A percentile compares a stretch with the other conserved stretches of the same genome.
Conservation (phyloP, 2,329 filamentous ascomycete species). For the Coniosporium uncinatum region DNA sequence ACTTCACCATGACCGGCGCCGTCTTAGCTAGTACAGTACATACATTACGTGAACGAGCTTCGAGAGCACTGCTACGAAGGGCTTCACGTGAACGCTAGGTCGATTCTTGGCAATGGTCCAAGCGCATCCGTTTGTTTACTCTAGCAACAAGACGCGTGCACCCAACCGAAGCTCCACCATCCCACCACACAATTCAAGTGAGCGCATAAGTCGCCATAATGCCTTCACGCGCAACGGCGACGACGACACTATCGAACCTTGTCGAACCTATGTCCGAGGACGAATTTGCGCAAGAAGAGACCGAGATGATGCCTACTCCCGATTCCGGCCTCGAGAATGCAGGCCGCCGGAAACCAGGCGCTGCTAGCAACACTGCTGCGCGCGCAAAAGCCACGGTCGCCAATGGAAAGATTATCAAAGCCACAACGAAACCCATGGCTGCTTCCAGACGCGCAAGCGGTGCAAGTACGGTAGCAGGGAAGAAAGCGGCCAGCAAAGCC, state of each 20-base stretch:
- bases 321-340: conserved; percentile 32
- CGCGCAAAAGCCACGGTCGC: conserved; percentile 12
- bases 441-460: conserved; percentile 28
- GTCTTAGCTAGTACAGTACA: too few relatives aligned
- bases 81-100: too few relatives aligned
- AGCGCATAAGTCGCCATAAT: not conserved
- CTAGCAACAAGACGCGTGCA: too few relatives aligned
- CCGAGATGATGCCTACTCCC: conserved; percentile 25
- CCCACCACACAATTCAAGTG: not conserved
- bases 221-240: not conserved
- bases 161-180: too few relatives aligned
- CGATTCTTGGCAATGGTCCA: too few relatives aligned
- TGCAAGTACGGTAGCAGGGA: conserved; percentile 18
- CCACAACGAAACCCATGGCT: conserved; percentile 25
- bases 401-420: conserved; percentile 14
- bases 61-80: too few relatives aligned
- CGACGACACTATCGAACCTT: conserved; percentile 28
- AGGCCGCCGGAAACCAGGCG: conserved; percentile 11
- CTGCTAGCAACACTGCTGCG: conserved; percentile 6
- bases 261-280: conserved; percentile 34
- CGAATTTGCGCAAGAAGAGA: conserved; percentile 26
- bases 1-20: too few relatives aligned
- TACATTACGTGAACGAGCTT: too few relatives aligned
- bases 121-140: too few relatives aligned
- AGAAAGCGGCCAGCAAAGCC: conserved; percentile 12